Base-by-base conservation (phyloP, 176 grass and related monocot species). In the Oryza meyeriana region DNA sequence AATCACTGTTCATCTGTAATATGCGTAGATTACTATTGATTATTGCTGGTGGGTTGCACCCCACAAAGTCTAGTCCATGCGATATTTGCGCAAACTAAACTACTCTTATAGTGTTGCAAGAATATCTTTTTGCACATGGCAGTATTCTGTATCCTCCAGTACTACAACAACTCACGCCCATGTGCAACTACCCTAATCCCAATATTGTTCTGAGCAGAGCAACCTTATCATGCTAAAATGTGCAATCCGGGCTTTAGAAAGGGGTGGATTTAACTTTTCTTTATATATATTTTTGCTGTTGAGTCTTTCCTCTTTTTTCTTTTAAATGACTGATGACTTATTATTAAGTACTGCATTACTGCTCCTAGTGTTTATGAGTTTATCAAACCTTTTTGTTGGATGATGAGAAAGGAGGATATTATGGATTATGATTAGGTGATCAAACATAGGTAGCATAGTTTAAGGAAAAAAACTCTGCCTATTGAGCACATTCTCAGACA, bases 141-240 rank as follows among this genome's bases (percentile, higher is more conserved):
- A 61, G 52, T 77, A 14, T 62, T 41, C 57, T 63, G 52, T 77
- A 14, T 62, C 29, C 57, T 63, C 50, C 18, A 7, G 18, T 55
- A 55, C 50, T 9, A 55, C 20, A 18, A 9, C 18, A 55, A n/a
- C 24, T 29, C 27, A 29, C 45, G 26, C 32, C 32, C 20, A 24
- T 17, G 41, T 38, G 69, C 26, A 8, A 55, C 65, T 24, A 8
- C 8, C 12, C 24, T 47, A 36, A 22, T 69, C 48, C 22, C 31
- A 69, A 35, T 69, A 80, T 64, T 64, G 52, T 70, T 24, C 64
- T 57, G 48, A 57, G 65, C 25, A 24, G n/a, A 80, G 34, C 16
- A 52, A 26, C 64, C 45, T 69, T 2, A 22, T 36, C 65, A 18
- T 68, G 18, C 67, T 26, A 24, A 6, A 2, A 69, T 20, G 27